A percentile compares a stretch with the other conserved stretches of the same genome.
phyloP scores from a whole-genome alignment of 345 rosid genomes.

The Hevea brasiliensis region DNA sequence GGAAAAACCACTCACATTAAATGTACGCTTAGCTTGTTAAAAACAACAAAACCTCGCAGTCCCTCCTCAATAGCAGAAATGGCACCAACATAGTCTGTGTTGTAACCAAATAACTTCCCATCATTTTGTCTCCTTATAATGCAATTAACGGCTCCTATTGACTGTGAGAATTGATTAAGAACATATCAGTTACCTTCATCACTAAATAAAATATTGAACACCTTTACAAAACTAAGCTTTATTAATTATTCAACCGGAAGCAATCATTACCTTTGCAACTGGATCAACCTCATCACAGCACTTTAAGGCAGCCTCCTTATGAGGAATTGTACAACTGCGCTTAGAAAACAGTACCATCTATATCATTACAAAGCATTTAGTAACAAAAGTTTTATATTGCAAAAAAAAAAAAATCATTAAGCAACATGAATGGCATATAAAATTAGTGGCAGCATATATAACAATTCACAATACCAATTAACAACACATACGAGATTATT shows the following conservation, averaged over 20 bases:
- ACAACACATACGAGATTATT: not conserved
- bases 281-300: slow-evolving; percentile 91
- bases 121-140: slow-evolving; percentile 71
- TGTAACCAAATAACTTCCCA: slow-evolving; percentile 76
- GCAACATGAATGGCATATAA: not conserved
- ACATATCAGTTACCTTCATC: slow-evolving; percentile 18
- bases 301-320: slow-evolving; percentile 78
- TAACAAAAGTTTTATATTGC: not conserved
- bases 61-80: slow-evolving; percentile 97
- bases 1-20: slow-evolving; percentile 15
- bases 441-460: slow-evolving; percentile 2
- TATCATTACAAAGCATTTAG: slow-evolving; percentile 2
- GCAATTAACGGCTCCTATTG: slow-evolving; percentile 96
- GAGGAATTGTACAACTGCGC: slow-evolving; percentile 87
- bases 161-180: slow-evolving; percentile 46
- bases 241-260: slow-evolving; percentile 6
- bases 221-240: not conserved
- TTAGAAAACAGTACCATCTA: slow-evolving; percentile 20
- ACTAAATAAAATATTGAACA: slow-evolving; percentile 9
- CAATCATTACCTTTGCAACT: slow-evolving; percentile 67
- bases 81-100: slow-evolving; percentile 89
- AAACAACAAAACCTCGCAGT: slow-evolving; percentile 53
- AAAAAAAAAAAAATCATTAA: slow-evolving; percentile 1
- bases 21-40: not conserved
- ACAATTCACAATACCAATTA: not conserved